Evolutionary conservation across 2,329 filamentous ascomycete genomes (phyloP).

Genomic region (Rachicladosporium sp.): DNA sequence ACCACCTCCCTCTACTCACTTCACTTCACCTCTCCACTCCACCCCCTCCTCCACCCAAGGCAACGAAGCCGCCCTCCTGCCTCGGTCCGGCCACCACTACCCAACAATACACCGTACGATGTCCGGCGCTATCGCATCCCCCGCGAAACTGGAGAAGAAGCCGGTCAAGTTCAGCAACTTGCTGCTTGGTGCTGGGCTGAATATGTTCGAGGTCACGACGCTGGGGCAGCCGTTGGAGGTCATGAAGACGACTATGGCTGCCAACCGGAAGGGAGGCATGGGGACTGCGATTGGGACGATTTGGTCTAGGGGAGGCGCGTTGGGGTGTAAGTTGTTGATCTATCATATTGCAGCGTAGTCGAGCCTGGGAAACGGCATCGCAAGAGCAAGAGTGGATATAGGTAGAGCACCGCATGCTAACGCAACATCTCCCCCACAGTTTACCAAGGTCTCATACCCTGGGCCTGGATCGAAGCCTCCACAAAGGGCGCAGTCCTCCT

Average conservation of each 20-base stretch:
- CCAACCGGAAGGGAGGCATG: constrained; percentile 85
- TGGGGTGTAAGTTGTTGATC: constrained; percentile 67
- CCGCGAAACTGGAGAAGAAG: constrained; percentile 79
- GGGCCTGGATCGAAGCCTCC: constrained; percentile 99
- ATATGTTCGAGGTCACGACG: constrained; percentile 79
- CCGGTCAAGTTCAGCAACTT: constrained; percentile 99
- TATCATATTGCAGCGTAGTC: too few species aligned
- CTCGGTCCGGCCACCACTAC: constrained; percentile 77
- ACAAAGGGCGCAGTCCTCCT: constrained; percentile 98
- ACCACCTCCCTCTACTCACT: constrained; percentile 10
- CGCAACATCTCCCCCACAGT: constrained; percentile 42
- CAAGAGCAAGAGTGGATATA: not conserved
- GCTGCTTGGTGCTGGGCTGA: constrained; percentile 83
- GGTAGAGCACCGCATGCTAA: constrained; percentile 33
- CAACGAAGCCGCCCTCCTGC: constrained; percentile 79
- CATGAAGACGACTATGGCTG: constrained; percentile 98
- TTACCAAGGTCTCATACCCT: constrained; percentile 98
- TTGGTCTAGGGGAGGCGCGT: constrained; percentile 83
- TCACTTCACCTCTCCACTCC: constrained; percentile 8
- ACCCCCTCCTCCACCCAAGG: constrained; percentile 26
- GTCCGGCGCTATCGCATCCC: constrained; percentile 25
- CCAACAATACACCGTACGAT: constrained; percentile 27
- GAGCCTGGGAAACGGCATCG: too few species aligned
- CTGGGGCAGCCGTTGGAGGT: constrained; percentile 84
- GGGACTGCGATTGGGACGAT: constrained; percentile 68